phyloP scores from a whole-genome alignment of 345 rosid species.

The Eucalyptus globulus region DNA sequence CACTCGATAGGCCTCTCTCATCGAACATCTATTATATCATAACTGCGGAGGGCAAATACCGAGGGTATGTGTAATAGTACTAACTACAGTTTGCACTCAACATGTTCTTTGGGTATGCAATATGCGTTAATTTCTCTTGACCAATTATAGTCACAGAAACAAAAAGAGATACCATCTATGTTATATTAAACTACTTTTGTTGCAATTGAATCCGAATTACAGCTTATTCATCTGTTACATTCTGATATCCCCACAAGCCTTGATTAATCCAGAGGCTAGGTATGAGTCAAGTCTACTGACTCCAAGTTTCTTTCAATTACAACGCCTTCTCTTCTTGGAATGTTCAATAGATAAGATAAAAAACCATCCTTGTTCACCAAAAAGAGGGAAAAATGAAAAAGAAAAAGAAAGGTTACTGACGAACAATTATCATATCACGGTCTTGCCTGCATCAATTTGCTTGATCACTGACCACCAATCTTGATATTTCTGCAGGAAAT shows the following conservation, averaged over 20 bases:
- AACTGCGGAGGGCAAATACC: no score
- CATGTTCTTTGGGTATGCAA: no score
- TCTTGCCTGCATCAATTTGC: neutral
- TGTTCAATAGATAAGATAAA: neutral
- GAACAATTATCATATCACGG: neutral
- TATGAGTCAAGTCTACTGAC: neutral
- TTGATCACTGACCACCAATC: neutral
- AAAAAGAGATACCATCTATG: neutral
- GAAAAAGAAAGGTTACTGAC: neutral
- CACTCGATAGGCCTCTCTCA: no score
- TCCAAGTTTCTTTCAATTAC: neutral
- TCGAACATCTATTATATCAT: no score
- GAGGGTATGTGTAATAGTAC: no score
- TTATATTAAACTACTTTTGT: neutral
- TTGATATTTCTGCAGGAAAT: neutral
- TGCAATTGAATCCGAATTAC: neutral
- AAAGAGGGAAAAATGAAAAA: no score
- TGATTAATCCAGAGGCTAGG: neutral
- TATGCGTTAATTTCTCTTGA: neutral
- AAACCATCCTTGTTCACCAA: neutral
- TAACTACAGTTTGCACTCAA: no score
- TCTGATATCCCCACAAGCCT: neutral
- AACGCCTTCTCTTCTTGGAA: neutral
- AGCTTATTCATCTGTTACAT: neutral
- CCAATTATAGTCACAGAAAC: neutral